Evolutionary conservation across 1,284 basidiomycete species (phyloP), one percentile per base, ranked within the genome.

Genomic region (Ganoderma lucidum): DNA sequence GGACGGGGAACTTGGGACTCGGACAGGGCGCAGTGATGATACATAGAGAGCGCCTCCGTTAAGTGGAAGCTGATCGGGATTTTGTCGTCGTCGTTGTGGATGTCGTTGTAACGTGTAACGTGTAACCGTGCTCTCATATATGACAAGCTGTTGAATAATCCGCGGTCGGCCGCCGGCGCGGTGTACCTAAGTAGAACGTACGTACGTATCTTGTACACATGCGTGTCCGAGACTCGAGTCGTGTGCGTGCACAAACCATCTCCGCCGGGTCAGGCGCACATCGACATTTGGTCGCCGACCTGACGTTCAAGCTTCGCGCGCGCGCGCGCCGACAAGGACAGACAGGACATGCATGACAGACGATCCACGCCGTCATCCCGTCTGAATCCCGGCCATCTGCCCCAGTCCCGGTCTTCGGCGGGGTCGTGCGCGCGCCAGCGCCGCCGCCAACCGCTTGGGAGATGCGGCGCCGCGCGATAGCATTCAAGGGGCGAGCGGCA

Each of bases 381-480:
- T 51, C 48, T 28, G n/a, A 51, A 28, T 12, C n/a, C 48, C 23
- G 48, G 48, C 45, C 45, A 19, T 5, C 44, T 45, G 15, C 17
- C 44, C 3, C 41, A 6, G 45, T 48, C 45, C 45, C 9, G 3
- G n/a, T n/a, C 45, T 45, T 45, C 51, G 51, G 23, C 51, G 30
- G 28, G 14, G 59, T 28, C n/a, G 17, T n/a, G 23, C 59, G 39
- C 39, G 48, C 48, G 48, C 53, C 28, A 5, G 53, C 53, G 53
- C 30, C 30, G 53, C 30, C 30, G 30, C 53, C 30, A 12, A 15
- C 44, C 19, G 41, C 42, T 44, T 44, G 48, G 23, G 48, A 51
- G 48, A 51, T 51, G 48, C 48, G 48, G 48, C 48, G 48, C 19
- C 56, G 35, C n/a, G 35, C 35, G 56, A 59, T 59, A 19, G 56